phyloP scores from a whole-genome alignment of 176 grass and related monocot genomes.

The Paspalum notatum region DNA sequence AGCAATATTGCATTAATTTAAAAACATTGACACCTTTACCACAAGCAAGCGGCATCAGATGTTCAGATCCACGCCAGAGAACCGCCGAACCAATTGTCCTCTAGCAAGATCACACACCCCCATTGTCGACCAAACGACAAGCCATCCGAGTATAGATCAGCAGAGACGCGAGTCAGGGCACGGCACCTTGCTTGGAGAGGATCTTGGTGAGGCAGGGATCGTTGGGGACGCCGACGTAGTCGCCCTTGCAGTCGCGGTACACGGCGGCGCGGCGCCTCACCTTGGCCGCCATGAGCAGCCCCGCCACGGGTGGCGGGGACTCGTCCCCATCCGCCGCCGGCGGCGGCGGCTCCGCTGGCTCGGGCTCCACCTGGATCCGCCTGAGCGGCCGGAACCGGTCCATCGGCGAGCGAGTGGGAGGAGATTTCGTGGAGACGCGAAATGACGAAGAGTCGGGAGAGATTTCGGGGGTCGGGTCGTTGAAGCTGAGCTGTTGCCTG shows the following conservation, averaged over 20 bases:
- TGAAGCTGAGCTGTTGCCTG: background rate
- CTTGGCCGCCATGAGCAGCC: constrained; percentile 65
- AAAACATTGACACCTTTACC: background rate
- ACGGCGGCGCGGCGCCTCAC: constrained; percentile 68
- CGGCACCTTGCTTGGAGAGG: constrained; percentile 83
- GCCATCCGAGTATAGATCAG: background rate
- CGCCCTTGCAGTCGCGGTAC: constrained; percentile 70
- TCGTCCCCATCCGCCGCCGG: constrained; percentile 20
- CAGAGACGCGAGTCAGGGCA: background rate
- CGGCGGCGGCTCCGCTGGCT: constrained; percentile 15
- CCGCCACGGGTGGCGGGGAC: constrained; percentile 32
- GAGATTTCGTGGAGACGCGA: constrained; percentile 15
- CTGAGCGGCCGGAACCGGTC: constrained; percentile 70
- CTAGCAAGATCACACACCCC: background rate
- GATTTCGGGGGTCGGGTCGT: background rate
- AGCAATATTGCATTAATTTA: background rate
- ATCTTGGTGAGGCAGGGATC: constrained; percentile 83
- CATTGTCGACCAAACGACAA: background rate
- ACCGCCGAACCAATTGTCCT: background rate
- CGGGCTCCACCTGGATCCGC: constrained; percentile 64
- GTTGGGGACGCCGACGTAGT: constrained; percentile 81
- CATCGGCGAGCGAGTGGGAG: constrained; percentile 49
- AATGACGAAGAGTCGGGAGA: background rate
- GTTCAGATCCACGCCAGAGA: constrained; percentile 21
- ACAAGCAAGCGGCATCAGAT: constrained; percentile 4